Evolutionary conservation across 1,284 basidiomycete genomes (phyloP), one percentile per base, ranked within the genome.

Genomic region (Ustilago loliicola): DNA sequence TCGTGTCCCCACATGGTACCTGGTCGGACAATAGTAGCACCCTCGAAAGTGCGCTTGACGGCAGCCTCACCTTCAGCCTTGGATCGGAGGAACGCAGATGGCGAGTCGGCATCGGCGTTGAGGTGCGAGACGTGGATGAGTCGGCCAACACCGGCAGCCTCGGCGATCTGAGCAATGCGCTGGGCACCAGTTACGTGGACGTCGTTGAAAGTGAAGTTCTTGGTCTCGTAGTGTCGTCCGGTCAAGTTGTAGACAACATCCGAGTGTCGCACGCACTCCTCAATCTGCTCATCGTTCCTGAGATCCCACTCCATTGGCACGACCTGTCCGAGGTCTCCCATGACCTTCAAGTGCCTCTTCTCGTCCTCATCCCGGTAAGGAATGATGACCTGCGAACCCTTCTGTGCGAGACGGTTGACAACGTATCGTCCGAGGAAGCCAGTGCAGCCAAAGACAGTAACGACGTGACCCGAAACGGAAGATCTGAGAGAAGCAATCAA

Each of bases 261-360:
- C 34, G 97, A 99, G 88, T 98, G 95, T 80, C 94, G 91, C 80
- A 99, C 87, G 87, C 95, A 97, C 87, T 98, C 96, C 66, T 92
- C 93, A 82, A 96, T 98, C 86, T 96, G 95, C 65, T 92, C 89
- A 75, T 94, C 92, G 83, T 93, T 92, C 66, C 93, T 90, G 32
- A 96, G 89, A 86, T 97, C 94, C 93, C 95, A 98, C 90, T 98
- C 97, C 91, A 98, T 91, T 77, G 94, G 92, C 65, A 98, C 93
- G 79, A 99, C 93, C 89, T 98, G 95, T 32, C 97, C 97, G 65
- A 99, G 90, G 88, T 99, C 97, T 59, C 97, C 97, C 91, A 93
- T 94, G 10, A 94, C 92, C 88, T 92, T 93, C 85, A 99, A 89
- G 86, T 94, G 91, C 72, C 97, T 90, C 87, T 93, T 95, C 86